A percentile compares a stretch with the other conserved stretches of the same genome.
phyloP scores from a whole-genome alignment of 179 eudicot genomes.

The Heliamphora pulchella region DNA sequence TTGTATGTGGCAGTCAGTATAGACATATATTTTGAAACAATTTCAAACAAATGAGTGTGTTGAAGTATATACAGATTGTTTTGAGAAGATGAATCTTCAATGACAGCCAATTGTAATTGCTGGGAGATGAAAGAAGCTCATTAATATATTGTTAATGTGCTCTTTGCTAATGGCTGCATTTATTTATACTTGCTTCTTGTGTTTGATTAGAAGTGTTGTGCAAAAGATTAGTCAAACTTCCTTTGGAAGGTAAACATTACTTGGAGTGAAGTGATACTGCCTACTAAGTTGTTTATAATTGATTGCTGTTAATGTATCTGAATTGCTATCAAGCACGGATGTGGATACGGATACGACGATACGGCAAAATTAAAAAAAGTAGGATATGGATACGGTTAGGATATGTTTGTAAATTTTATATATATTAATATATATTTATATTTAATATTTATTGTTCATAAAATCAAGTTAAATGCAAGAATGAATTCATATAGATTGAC shows the following conservation, averaged over 20 bases:
- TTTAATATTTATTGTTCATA: no score
- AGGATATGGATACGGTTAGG: no score
- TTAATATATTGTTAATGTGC: not conserved
- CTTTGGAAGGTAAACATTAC: not conserved
- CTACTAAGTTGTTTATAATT: not conserved
- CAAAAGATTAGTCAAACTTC: not conserved
- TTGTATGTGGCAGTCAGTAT: not conserved
- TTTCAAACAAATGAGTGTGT: not conserved
- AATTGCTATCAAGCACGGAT: not conserved
- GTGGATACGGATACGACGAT: no score
- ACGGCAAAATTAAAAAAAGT: no score
- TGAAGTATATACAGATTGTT: not conserved
- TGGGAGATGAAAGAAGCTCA: not conserved
- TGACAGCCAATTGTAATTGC: not conserved
- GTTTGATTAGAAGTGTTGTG: not conserved
- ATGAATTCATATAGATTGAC: no score
- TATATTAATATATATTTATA: no score
- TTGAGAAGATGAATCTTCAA: not conserved
- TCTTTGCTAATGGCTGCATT: not conserved
- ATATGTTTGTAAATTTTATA: no score
- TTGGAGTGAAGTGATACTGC: not conserved
- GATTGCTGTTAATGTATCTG: constrained; percentile 1
- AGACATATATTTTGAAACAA: not conserved
- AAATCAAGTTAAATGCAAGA: no score
- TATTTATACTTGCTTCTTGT: not conserved